Evolutionary conservation across 1,139 yeast species (phyloP).

Genomic region (Debaryomycetaceae sp.): DNA sequence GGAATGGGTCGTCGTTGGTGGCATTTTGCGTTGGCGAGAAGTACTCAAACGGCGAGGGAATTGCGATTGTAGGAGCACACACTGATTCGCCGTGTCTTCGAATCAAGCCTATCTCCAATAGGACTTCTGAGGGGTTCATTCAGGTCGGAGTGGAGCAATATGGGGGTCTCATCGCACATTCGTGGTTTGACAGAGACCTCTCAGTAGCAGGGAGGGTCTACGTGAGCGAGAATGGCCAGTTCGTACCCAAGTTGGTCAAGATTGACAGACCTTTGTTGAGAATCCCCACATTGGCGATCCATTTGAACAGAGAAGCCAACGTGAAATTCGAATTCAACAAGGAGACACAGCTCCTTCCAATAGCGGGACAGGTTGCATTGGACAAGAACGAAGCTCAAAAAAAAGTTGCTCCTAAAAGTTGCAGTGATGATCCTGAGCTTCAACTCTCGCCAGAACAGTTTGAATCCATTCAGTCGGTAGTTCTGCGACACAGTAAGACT

Average conservation of each 20-base stretch:
- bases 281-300: constrained; percentile 94
- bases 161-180: constrained; percentile 93
- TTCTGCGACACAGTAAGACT: constrained; percentile 73
- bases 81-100: constrained; percentile 93
- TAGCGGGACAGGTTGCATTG: constrained; percentile 64
- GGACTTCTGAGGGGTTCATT: constrained; percentile 67
- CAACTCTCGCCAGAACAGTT: constrained; percentile 53
- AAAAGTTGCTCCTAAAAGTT: constrained; percentile 21
- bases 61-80: constrained; percentile 90
- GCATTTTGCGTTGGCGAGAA: constrained; percentile 80
- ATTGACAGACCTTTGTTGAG: constrained; percentile 81
- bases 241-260: constrained; percentile 67
- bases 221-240: constrained; percentile 49
- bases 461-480: constrained; percentile 60
- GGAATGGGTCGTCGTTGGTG: constrained; percentile 83
- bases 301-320: constrained; percentile 74
- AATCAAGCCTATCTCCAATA: constrained; percentile 85
- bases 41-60: constrained; percentile 78
- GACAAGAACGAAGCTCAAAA: constrained; percentile 24
- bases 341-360: constrained; percentile 83
- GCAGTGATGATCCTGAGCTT: constrained; percentile 44
- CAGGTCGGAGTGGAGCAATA: constrained; percentile 93
- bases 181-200: constrained; percentile 92
- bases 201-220: constrained; percentile 90
- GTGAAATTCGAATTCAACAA: constrained; percentile 83